A percentile compares a stretch with the other conserved stretches of the same genome.
Conservation (phyloP, 805 yeast species). For the Candida maltosa region DNA sequence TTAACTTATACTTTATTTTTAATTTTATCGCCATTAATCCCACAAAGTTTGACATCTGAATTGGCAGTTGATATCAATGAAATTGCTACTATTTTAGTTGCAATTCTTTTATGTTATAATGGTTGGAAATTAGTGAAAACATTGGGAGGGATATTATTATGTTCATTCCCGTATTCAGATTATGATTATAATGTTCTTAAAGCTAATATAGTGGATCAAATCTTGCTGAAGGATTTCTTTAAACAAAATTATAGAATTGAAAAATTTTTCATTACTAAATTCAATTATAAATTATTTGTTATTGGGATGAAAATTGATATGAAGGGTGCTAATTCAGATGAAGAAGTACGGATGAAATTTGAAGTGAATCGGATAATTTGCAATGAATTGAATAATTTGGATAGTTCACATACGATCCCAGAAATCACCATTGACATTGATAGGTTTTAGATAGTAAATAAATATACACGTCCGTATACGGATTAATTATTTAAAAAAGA, state of each 20-base stretch:
- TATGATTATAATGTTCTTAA: slow-evolving; percentile 35
- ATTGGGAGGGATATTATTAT: slow-evolving; percentile 49
- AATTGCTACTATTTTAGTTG: slow-evolving; percentile 42
- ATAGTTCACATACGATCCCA: slow-evolving; percentile 16
- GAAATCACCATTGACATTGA: slow-evolving; percentile 37
- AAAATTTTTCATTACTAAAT: slow-evolving; percentile 54
- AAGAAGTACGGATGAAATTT: slow-evolving; percentile 54
- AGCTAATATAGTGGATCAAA: slow-evolving; percentile 38
- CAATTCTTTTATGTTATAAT: slow-evolving; percentile 41
- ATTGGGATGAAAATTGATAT: slow-evolving; percentile 54
- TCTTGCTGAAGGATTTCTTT: slow-evolving; percentile 50
- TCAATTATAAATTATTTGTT: slow-evolving; percentile 58
- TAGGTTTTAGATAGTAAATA: slow-evolving; percentile 11
- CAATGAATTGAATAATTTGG: slow-evolving; percentile 25
- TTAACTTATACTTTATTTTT: slow-evolving; percentile 39
- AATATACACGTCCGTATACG: too few relatives aligned
- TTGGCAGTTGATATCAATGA: slow-evolving; percentile 40
- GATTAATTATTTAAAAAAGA: background rate
- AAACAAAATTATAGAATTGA: slow-evolving; percentile 47
- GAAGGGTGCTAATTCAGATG: slow-evolving; percentile 72
- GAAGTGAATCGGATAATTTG: slow-evolving; percentile 45
- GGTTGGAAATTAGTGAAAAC: slow-evolving; percentile 52
- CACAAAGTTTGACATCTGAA: slow-evolving; percentile 23
- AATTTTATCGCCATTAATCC: slow-evolving; percentile 38
- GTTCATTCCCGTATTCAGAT: slow-evolving; percentile 49